Conservation (phyloP, 345 rosid species). For the Carallia pectinifolia region DNA sequence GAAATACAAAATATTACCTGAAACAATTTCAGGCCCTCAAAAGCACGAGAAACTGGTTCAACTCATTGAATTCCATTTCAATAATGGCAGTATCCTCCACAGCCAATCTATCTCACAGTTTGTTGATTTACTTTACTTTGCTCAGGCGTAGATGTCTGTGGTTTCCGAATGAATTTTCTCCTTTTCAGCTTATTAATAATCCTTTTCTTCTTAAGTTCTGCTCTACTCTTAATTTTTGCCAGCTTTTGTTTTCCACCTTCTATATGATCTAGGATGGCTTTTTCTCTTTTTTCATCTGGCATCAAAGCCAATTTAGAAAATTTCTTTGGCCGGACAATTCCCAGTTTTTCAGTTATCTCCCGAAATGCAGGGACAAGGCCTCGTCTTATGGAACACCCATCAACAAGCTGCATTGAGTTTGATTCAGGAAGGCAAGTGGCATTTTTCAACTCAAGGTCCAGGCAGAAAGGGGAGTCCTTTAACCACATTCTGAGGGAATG, state of each 20-base stretch:
- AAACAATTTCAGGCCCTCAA: no score
- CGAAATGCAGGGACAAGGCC: conserved; percentile 90
- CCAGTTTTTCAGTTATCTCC: conserved; percentile 79
- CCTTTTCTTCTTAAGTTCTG: conserved; percentile 21
- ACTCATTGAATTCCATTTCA: no score
- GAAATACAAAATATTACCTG: no score
- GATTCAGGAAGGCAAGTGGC: conserved; percentile 55
- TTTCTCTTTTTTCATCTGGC: conserved; percentile 64
- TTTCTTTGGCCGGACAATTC: conserved; percentile 75
- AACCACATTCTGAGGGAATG: conserved; percentile 97
- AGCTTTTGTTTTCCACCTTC: conserved; percentile 59
- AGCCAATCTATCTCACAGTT: no score
- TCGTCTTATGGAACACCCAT: conserved; percentile 76
- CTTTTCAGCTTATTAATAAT: conserved; percentile 17
- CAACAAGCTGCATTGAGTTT: conserved; percentile 78
- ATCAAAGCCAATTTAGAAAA: conserved; percentile 81
- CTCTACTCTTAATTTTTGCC: conserved; percentile 52
- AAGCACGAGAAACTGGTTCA: no score
- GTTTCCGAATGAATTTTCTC: conserved; percentile 28
- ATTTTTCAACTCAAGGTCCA: conserved; percentile 85
- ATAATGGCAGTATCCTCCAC: no score
- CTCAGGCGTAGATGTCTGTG: conserved; percentile 12
- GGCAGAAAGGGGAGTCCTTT: conserved; percentile 93
- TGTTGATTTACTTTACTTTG: no score
- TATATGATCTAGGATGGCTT: conserved; percentile 67